Base-by-base conservation (phyloP, 2,329 filamentous ascomycete species). In the Trichoderma arundinaceum region DNA sequence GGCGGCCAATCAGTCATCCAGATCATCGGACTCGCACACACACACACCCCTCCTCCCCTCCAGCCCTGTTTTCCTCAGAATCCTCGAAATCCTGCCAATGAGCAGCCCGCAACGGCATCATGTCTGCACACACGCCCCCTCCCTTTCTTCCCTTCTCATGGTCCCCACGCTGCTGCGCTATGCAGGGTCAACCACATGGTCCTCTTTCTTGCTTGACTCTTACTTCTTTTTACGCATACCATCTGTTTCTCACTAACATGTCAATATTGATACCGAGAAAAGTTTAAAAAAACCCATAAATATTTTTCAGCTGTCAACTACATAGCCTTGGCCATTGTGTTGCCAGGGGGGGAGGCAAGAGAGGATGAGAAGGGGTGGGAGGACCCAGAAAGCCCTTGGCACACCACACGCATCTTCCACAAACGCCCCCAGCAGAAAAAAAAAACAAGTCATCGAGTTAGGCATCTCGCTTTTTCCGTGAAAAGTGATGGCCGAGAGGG, bases 1-100 rank as follows among this genome's bases (percentile, higher is more conserved):
- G 58, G 58, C 58, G 19, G 58, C 58, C 58, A 61, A 61, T 61
- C 46, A 61, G 33, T 51, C 58, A 49, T 39, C 33, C 57, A 60
- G 57, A 60, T 60, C 57, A 49, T 60, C 57, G 57, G 57, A 60
- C 44, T 43, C 43, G 19, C 44, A 35, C 32, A n/a, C 33, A 22
- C 46, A 12, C 46, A 19, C 46, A 49, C 22, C 58, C 19, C 33
- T 22, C 46, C 52, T 28, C 38, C 44, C 13, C 58, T 33, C n/a
- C 58, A 51, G 44, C 46, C 58, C 46, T 61, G 58, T 41, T 33
- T 51, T 22, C 53, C 19, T 41, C 53, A 19, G 44, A 15, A 43
- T 33, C 32, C 49, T 52, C 49, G 15, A 13, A 49, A 49, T 49
- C 44, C 44, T 60, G 33, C 57, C 57, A 60, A 49, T 60, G 44